A percentile compares a stretch with the other conserved stretches of the same genome.
Conservation (phyloP, 441 rosid species). For the Heliophila coronopifolia region DNA sequence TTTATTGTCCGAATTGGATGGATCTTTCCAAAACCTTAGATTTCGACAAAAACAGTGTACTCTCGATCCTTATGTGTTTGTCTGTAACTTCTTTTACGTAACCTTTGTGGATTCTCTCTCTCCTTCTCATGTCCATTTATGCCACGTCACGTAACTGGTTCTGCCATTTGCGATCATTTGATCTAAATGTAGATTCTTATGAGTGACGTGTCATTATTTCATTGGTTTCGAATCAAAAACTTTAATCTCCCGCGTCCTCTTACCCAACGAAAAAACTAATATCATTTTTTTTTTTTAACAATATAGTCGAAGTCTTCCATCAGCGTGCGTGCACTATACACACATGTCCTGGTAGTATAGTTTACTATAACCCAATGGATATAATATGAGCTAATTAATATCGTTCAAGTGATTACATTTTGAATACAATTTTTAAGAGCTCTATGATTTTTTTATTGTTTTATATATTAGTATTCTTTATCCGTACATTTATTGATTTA, state of each 20-base stretch:
- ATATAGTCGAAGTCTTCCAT: no score
- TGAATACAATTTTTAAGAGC: no score
- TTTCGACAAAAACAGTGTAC: slow-evolving; percentile 29
- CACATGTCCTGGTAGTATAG: no score
- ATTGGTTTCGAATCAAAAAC: slow-evolving; percentile 24
- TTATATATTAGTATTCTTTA: no score
- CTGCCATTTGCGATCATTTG: slow-evolving; percentile 23
- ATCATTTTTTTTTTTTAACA: not conserved
- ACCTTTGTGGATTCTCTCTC: slow-evolving; percentile 25
- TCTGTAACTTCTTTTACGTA: slow-evolving; percentile 23
- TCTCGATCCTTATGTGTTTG: slow-evolving; percentile 22
- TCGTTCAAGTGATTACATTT: no score
- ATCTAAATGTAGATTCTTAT: slow-evolving; percentile 23
- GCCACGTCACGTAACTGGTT: slow-evolving; percentile 23
- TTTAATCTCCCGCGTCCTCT: slow-evolving; percentile 22
- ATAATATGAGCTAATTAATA: no score
- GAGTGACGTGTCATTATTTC: slow-evolving; percentile 2
- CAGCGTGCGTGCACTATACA: no score
- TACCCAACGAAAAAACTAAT: slow-evolving; percentile 17
- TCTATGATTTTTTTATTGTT: no score
- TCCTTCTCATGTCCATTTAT: slow-evolving; percentile 3
- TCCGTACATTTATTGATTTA: no score
- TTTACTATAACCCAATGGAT: no score
- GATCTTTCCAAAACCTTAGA: slow-evolving; percentile 22
- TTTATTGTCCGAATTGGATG: slow-evolving; percentile 19